Evolutionary conservation across 179 eudicot species (phyloP).

Genomic region (Silene coronaria): DNA sequence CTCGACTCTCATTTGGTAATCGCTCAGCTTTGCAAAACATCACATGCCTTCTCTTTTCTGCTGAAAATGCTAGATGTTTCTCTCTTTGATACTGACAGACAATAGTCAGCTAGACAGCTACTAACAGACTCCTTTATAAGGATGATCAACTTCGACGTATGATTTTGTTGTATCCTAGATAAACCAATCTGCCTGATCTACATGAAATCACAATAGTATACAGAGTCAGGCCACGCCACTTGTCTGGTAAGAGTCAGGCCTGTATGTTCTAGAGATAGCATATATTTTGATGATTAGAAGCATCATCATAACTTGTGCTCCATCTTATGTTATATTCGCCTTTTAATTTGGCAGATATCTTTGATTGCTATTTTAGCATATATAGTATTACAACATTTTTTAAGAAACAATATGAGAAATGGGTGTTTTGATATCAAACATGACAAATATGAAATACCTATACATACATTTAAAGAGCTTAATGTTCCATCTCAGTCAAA

Average conservation of each 20-base stretch:
- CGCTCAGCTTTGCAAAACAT: neutral
- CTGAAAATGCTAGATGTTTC: neutral
- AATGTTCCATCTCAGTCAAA: neutral
- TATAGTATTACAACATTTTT: neutral
- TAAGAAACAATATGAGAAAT: neutral
- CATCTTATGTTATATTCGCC: neutral
- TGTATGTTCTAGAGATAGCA: constrained; percentile 4
- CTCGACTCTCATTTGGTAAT: neutral
- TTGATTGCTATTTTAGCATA: neutral
- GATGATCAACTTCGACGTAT: neutral
- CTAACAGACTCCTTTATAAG: neutral
- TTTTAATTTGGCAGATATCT: neutral
- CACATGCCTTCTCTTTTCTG: neutral
- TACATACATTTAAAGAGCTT: neutral
- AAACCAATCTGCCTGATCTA: neutral
- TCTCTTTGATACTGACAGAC: neutral
- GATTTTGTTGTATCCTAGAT: neutral
- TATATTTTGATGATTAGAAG: neutral
- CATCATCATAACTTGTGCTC: neutral
- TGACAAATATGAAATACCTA: neutral
- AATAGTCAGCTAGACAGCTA: neutral
- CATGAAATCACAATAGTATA: neutral
- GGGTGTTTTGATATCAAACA: neutral
- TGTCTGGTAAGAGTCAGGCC: neutral
- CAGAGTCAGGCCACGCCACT: neutral